A percentile compares a stretch with the other conserved stretches of the same genome.
phyloP scores from a whole-genome alignment of 768 basidiomycete species.

The Leucosporidium scottii region DNA sequence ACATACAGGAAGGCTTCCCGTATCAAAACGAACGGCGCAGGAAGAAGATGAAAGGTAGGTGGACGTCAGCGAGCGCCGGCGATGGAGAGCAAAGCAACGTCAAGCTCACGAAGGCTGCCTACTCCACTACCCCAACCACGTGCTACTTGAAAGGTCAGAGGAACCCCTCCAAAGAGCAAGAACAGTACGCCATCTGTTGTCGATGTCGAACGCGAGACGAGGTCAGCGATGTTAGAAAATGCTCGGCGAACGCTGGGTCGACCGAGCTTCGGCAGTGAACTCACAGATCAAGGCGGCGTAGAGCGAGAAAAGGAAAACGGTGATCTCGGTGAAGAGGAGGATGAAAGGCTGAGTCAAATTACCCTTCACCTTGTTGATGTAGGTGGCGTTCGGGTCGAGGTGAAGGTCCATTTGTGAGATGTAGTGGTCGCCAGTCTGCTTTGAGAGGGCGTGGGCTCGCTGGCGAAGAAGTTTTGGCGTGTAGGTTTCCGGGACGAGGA shows the following conservation, averaged over 20 bases:
- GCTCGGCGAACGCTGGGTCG: neutral
- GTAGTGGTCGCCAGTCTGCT: neutral
- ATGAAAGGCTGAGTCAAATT: slow-evolving; percentile 10
- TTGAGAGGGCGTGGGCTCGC: neutral
- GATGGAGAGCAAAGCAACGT: neutral
- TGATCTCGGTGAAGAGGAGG: slow-evolving; percentile 37
- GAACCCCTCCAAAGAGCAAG: neutral
- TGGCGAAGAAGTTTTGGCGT: neutral
- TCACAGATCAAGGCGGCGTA: slow-evolving; percentile 16
- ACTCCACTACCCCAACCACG: no score
- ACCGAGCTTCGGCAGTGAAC: no score
- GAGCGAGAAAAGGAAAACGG: slow-evolving; percentile 30
- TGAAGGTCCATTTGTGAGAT: slow-evolving; percentile 25
- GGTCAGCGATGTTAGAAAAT: no score
- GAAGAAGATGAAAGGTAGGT: neutral
- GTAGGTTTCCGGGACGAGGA: neutral
- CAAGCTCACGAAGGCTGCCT: neutral
- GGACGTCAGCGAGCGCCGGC: neutral
- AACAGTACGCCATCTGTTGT: neutral
- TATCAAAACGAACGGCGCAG: no score
- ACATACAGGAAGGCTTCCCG: neutral
- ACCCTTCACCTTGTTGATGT: neutral
- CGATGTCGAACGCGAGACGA: neutral
- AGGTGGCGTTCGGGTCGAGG: neutral
- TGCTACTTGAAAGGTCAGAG: neutral